Conservation (phyloP, 2,329 filamentous ascomycete genomes). For the Calonectria pseudoturangicola region DNA sequence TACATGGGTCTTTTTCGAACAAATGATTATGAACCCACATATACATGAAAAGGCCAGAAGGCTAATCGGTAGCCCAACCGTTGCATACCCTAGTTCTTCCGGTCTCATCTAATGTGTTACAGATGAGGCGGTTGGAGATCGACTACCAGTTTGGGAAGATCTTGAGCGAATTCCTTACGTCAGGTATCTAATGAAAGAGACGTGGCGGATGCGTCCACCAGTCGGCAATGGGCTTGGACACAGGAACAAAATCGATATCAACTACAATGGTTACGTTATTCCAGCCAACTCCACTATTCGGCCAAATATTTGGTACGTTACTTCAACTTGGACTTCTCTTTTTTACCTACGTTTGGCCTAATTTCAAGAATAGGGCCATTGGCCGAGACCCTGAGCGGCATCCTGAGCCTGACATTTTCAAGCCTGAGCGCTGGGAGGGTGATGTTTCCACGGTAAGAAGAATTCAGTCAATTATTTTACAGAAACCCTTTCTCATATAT, state of each 20-base stretch:
- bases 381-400: background rate
- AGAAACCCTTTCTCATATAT: background rate
- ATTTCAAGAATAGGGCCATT: background rate
- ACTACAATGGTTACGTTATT: background rate
- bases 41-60: background rate
- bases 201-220: background rate
- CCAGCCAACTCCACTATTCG: background rate
- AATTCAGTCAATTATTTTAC: background rate
- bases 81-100: too few species aligned
- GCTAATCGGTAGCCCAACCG: background rate
- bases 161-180: background rate
- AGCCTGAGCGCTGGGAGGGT: constrained; percentile 2
- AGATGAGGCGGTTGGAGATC: constrained; percentile 2
- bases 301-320: background rate
- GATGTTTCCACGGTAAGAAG: background rate
- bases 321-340: too few species aligned
- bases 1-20: background rate
- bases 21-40: background rate
- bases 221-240: constrained; percentile 2
- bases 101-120: background rate
- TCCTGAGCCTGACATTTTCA: background rate
- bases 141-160: constrained; percentile 10
- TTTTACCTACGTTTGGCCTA: too few species aligned
- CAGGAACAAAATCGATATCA: background rate
- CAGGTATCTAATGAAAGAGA: background rate